phyloP scores from a whole-genome alignment of 2,329 filamentous ascomycete genomes.

The Sporothrix curviconia region DNA sequence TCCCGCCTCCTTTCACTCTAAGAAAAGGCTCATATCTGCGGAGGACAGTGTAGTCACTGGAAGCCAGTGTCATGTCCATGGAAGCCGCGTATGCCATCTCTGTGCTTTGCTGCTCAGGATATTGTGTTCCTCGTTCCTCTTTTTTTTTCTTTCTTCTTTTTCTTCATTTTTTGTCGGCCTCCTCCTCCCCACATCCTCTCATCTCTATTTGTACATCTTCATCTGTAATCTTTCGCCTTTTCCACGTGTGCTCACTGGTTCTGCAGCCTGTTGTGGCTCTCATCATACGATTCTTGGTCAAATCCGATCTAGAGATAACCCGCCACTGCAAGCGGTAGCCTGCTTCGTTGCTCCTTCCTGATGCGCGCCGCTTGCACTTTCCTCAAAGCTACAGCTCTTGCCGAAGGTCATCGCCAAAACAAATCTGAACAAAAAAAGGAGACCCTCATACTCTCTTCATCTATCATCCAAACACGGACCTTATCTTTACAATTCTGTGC shows the following conservation, averaged over 20 bases:
- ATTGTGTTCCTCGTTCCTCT: neutral
- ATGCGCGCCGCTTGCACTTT: slow-evolving; percentile 3
- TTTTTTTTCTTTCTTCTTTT: neutral
- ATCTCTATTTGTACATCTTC: neutral
- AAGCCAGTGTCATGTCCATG: too few species aligned
- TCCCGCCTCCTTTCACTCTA: too few species aligned
- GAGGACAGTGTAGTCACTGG: too few species aligned
- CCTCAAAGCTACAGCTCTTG: neutral
- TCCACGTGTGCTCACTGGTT: neutral
- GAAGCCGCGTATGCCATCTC: too few species aligned
- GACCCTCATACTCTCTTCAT: too few species aligned
- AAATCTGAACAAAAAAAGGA: too few species aligned
- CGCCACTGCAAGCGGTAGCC: neutral
- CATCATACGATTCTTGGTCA: neutral
- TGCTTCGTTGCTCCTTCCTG: neutral
- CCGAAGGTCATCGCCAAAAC: neutral
- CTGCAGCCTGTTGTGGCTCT: neutral
- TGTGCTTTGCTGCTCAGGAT: too few species aligned
- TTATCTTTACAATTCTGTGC: too few species aligned
- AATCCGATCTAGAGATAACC: neutral
- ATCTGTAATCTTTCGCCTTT: neutral
- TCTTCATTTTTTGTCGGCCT: too few species aligned
- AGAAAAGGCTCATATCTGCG: too few species aligned
- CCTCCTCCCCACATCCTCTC: neutral
- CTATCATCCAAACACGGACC: too few species aligned